phyloP scores from a whole-genome alignment of 352 stramenopile species.

The Elongisporangium prolatum region DNA sequence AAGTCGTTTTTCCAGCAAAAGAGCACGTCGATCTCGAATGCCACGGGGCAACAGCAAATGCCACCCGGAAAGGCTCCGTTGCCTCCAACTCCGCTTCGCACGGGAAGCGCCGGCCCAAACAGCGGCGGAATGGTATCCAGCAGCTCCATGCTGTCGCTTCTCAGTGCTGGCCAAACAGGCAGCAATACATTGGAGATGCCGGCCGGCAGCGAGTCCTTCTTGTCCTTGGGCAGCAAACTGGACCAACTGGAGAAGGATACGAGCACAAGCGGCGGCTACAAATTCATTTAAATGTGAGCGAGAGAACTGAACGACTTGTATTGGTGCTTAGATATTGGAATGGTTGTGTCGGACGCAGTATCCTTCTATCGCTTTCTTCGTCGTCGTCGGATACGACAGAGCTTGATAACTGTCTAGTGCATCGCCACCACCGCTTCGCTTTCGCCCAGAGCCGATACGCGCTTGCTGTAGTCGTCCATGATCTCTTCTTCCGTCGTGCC shows the following conservation, averaged over 20 bases:
- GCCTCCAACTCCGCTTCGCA: not conserved
- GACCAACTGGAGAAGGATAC: slow-evolving; percentile 75
- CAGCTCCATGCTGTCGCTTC: not conserved
- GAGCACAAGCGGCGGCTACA: slow-evolving; percentile 18
- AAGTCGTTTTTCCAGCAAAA: slow-evolving; percentile 24
- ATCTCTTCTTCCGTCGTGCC: slow-evolving; percentile 61
- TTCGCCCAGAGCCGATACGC: slow-evolving; percentile 38
- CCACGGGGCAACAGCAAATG: not conserved
- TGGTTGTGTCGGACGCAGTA: not conserved
- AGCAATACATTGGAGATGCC: not conserved
- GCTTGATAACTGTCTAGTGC: not conserved
- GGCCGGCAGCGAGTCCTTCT: not conserved
- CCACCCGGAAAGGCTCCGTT: not conserved
- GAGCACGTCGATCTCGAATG: not conserved
- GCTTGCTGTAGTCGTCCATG: slow-evolving; percentile 50
- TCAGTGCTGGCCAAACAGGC: not conserved
- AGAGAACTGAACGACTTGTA: not conserved
- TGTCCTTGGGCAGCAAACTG: slow-evolving; percentile 59
- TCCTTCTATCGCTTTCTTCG: not conserved
- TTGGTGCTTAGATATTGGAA: not conserved
- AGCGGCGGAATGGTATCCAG: not conserved
- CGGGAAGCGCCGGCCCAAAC: not conserved
- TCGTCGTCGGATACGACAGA: not conserved
- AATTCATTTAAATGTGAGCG: slow-evolving; percentile 14
- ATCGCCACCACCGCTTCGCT: not conserved